Percentiles rank a stretch among this genome's conserved stretches.
These are phyloP conservation scores for Amanita polypyramis DNA, from an alignment of 768 basidiomycete genomes.

Conservation along the genomic window DNA sequence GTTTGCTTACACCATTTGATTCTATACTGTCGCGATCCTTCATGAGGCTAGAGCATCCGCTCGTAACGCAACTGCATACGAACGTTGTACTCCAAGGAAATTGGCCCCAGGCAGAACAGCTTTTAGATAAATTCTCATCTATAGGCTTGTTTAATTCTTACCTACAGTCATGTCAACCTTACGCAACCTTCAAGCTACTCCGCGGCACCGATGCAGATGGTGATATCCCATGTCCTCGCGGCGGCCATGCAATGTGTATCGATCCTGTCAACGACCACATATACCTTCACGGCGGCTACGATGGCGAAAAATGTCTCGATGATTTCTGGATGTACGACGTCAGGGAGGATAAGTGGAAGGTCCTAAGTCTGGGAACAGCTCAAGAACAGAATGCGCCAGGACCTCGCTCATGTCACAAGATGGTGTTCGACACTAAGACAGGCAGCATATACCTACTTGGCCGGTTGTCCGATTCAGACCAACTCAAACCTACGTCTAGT, in stretches of 20 bases:
- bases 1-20: constrained; percentile 55
- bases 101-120: constrained; percentile 46
- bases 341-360: constrained; percentile 45
- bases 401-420: constrained; percentile 70
- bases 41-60: constrained; percentile 57
- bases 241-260: constrained; percentile 79
- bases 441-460: constrained; percentile 70
- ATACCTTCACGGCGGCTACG: constrained; percentile 76
- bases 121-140: constrained; percentile 37
- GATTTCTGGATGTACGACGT: constrained; percentile 75
- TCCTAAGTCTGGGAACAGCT: constrained; percentile 45
- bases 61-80: constrained; percentile 55
- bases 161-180: constrained; percentile 46
- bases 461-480: constrained; percentile 48
- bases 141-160: constrained; percentile 54
- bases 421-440: constrained; percentile 66
- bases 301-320: constrained; percentile 60
- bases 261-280: constrained; percentile 51
- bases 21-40: constrained; percentile 44
- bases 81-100: constrained; percentile 56
- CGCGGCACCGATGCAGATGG: constrained; percentile 52
- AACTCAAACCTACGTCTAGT: constrained; percentile 16
- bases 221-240: constrained; percentile 55
- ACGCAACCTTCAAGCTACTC: constrained; percentile 51
- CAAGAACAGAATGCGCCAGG: constrained; percentile 56